phyloP scores from a whole-genome alignment of 139 green algal species.

The Volvox africanus region DNA sequence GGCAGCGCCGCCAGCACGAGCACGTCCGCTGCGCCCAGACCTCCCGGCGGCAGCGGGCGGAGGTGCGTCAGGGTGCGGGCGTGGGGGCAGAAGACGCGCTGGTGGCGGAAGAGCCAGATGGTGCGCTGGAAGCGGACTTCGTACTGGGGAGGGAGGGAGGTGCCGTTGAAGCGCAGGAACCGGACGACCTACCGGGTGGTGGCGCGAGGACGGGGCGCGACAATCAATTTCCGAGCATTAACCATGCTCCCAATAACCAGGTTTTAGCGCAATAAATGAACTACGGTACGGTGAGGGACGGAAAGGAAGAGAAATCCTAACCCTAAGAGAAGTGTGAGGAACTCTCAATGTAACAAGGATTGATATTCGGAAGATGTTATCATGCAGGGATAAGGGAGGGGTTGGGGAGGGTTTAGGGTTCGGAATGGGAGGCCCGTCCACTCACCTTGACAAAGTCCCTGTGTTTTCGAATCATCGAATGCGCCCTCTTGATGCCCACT shows the following conservation, averaged over 20 bases:
- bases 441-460: conserved; percentile 79
- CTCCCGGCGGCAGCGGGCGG: conserved; percentile 68
- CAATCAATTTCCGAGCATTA: no score
- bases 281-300: no score
- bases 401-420: no score
- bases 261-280: no score
- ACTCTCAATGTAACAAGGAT: no score
- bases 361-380: no score
- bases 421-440: no score
- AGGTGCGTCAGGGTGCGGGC: conserved; percentile 75
- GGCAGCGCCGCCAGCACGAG: conserved; percentile 70
- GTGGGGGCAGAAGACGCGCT: conserved; percentile 85
- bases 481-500: conserved; percentile 95
- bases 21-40: conserved; percentile 67
- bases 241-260: no score
- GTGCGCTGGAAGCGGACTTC: conserved; percentile 87
- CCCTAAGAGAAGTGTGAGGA: no score
- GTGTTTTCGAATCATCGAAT: conserved; percentile 80
- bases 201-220: neutral
- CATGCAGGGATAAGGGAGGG: no score
- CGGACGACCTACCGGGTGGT: conserved; percentile 68
- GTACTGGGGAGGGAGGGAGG: conserved; percentile 84
- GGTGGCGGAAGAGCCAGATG: conserved; percentile 94
- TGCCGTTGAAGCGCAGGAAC: conserved; percentile 84
- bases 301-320: no score